Percentiles rank a stretch among this genome's conserved stretches.
phyloP scores from a whole-genome alignment of 345 rosid genomes.

The Microthlaspi erraticum region DNA sequence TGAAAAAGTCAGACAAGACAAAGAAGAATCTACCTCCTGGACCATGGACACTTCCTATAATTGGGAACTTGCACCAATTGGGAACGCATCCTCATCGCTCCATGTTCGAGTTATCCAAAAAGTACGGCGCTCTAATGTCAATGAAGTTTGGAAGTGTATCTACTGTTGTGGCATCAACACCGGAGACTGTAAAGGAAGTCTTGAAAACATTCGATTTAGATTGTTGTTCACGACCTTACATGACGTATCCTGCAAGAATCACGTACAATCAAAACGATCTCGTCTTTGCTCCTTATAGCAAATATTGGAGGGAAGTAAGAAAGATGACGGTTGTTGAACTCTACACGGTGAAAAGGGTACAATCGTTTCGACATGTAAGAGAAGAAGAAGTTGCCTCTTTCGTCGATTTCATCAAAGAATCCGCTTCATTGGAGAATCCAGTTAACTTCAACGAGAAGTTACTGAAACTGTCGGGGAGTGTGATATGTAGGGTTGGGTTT shows the following conservation, averaged over 20 bases:
- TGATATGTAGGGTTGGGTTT: slow-evolving; percentile 42
- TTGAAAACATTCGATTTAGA: slow-evolving; percentile 47
- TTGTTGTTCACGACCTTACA: slow-evolving; percentile 48
- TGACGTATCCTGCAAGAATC: slow-evolving; percentile 38
- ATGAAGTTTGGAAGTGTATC: slow-evolving; percentile 50
- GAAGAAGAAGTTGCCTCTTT: slow-evolving; percentile 41
- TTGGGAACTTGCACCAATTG: slow-evolving; percentile 54
- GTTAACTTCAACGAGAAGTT: slow-evolving; percentile 41
- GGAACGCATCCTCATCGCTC: slow-evolving; percentile 51
- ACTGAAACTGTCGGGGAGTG: slow-evolving; percentile 29
- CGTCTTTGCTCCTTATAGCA: slow-evolving; percentile 42
- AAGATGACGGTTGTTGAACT: slow-evolving; percentile 48
- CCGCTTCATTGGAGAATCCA: slow-evolving; percentile 31
- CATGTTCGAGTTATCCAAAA: slow-evolving; percentile 41
- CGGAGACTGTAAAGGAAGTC: slow-evolving; percentile 49
- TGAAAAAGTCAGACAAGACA: neutral
- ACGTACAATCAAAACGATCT: slow-evolving; percentile 43
- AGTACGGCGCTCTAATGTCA: slow-evolving; percentile 55
- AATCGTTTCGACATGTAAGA: slow-evolving; percentile 47
- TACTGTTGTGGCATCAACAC: slow-evolving; percentile 50
- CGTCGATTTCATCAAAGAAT: slow-evolving; percentile 33
- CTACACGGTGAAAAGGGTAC: slow-evolving; percentile 49
- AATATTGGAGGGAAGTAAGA: slow-evolving; percentile 47
- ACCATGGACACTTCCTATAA: slow-evolving; percentile 49
- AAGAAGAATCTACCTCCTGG: slow-evolving; percentile 44